phyloP scores from a whole-genome alignment of 805 yeast genomes.

The Nakazawaea ambrosiae region DNA sequence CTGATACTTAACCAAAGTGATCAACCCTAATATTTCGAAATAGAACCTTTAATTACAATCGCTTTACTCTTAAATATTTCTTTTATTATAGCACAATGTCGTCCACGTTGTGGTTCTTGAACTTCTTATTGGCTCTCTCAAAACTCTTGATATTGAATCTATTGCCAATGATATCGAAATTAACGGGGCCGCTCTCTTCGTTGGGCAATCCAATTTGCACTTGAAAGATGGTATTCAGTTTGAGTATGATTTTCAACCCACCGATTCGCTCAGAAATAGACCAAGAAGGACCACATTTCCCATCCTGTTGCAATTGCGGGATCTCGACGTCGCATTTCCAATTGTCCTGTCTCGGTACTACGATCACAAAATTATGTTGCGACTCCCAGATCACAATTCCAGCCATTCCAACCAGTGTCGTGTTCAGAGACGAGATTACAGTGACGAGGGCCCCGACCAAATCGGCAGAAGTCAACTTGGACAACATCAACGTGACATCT shows the following conservation, averaged over 20 bases:
- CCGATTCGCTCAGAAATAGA: constrained; percentile 36
- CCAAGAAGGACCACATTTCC: neutral
- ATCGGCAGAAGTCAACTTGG: constrained; percentile 69
- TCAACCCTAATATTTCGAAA: no score
- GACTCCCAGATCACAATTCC: constrained; percentile 88
- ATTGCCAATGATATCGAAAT: constrained; percentile 70
- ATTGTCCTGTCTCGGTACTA: constrained; percentile 35
- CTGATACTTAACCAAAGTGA: no score
- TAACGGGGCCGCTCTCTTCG: constrained; percentile 31
- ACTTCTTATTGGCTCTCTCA: constrained; percentile 80
- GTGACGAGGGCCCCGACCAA: constrained; percentile 67
- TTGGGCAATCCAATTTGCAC: constrained; percentile 33
- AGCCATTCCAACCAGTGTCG: constrained; percentile 46
- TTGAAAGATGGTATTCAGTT: constrained; percentile 57
- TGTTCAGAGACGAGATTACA: constrained; percentile 52
- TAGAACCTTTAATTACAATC: no score
- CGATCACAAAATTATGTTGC: constrained; percentile 61
- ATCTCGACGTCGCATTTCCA: constrained; percentile 26
- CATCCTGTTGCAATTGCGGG: constrained; percentile 12
- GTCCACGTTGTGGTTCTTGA: constrained; percentile 71
- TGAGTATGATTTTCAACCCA: constrained; percentile 60
- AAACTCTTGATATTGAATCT: constrained; percentile 67
- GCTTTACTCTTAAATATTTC: no score
- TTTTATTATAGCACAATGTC: constrained; percentile 26
- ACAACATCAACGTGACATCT: constrained; percentile 28